phyloP scores from a whole-genome alignment of 441 rosid genomes.

The Omphalea diandra region DNA sequence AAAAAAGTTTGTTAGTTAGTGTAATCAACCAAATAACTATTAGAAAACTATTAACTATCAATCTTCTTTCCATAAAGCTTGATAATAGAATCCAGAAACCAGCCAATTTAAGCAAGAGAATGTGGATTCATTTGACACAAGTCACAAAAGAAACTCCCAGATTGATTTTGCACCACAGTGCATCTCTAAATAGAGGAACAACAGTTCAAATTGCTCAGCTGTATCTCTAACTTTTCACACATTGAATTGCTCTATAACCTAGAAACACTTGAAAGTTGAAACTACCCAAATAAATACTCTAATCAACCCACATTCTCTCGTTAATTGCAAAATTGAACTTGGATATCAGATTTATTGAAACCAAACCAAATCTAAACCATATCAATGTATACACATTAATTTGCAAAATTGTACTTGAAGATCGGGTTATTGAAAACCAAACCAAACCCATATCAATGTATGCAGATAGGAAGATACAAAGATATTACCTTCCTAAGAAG shows the following conservation, averaged over 20 bases:
- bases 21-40: not conserved
- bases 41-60: not conserved
- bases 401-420: not conserved
- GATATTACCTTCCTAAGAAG: constrained; percentile 79
- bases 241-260: not conserved
- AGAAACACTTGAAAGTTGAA: not conserved
- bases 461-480: not conserved
- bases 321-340: not conserved
- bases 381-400: not conserved
- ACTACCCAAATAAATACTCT: not conserved
- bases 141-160: not conserved
- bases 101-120: not conserved
- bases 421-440: not conserved
- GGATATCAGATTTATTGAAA: not conserved
- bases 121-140: too few relatives aligned
- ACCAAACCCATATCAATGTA: too few relatives aligned
- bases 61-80: not conserved
- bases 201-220: not conserved
- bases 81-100: not conserved
- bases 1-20: not conserved
- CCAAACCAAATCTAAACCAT: not conserved
- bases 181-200: constrained; percentile 1
- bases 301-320: not conserved
- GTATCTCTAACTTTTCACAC: not conserved
- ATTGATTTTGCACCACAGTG: not conserved